Percentiles rank a stretch among this genome's conserved stretches.
Conservation (phyloP, 768 basidiomycete genomes). For the Auriscalpium microsporum region DNA sequence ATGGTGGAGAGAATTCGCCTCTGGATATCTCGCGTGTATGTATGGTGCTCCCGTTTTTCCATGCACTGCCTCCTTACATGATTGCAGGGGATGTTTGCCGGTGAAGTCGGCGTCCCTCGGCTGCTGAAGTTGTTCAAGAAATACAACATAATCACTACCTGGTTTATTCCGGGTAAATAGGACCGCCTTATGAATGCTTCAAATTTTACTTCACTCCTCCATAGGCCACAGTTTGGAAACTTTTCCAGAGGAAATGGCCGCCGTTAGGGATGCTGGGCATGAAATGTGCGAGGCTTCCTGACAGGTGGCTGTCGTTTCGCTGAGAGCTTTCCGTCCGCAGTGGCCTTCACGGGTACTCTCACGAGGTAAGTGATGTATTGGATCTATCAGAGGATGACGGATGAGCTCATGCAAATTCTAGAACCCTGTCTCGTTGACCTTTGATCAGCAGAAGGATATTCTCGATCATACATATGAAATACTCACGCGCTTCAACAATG, state of each 20-base stretch:
- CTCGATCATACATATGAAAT: conserved; percentile 56
- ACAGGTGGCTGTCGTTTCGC: neutral
- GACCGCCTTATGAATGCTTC: neutral
- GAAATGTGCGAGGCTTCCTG: conserved; percentile 40
- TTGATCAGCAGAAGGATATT: conserved; percentile 65
- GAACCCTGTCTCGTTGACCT: conserved; percentile 53
- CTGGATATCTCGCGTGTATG: conserved; percentile 56
- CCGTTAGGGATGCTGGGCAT: conserved; percentile 64
- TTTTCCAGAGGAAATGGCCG: conserved; percentile 61
- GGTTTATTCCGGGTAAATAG: conserved; percentile 61
- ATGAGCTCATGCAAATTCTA: conserved; percentile 16
- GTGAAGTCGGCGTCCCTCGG: conserved; percentile 63
- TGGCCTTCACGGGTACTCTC: conserved; percentile 64
- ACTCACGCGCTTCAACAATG: conserved; percentile 59
- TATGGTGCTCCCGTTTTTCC: neutral
- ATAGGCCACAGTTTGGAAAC: conserved; percentile 66
- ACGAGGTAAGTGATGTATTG: conserved; percentile 36
- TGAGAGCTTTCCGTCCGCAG: conserved; percentile 21
- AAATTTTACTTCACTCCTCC: neutral
- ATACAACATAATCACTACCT: conserved; percentile 58
- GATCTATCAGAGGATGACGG: neutral
- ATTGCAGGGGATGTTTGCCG: conserved; percentile 57
- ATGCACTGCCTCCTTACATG: neutral
- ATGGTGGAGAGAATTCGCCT: conserved; percentile 68
- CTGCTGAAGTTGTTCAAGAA: conserved; percentile 66